Evolutionary conservation across 73 alveolate species (phyloP).

Genomic region (Paramecium primaurelia): DNA sequence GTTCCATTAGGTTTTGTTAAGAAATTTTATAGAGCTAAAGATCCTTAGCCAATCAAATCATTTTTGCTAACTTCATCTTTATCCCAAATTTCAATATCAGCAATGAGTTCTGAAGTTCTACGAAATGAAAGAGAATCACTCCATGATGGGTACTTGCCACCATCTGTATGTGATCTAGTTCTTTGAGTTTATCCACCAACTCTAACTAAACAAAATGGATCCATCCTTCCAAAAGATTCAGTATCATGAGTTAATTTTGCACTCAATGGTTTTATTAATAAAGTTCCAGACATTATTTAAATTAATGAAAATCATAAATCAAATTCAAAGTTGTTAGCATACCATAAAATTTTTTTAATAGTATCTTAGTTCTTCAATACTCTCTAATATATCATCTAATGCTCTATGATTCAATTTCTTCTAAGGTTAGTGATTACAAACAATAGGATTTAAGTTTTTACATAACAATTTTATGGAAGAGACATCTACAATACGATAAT

Average conservation of each 20-base stretch:
- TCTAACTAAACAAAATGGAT: slow-evolving; percentile 16
- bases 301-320: neutral
- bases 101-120: neutral
- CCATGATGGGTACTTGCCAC: slow-evolving; percentile 53
- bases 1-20: neutral
- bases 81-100: slow-evolving; percentile 51
- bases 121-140: slow-evolving; percentile 22
- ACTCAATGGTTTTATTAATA: slow-evolving; percentile 17
- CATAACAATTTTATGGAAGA: slow-evolving; percentile 64
- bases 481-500: slow-evolving; percentile 78
- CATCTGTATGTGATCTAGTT: slow-evolving; percentile 35
- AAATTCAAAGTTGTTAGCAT: neutral
- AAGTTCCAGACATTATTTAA: slow-evolving; percentile 11
- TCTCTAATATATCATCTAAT: slow-evolving; percentile 74
- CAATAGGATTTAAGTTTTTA: slow-evolving; percentile 61
- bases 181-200: slow-evolving; percentile 16
- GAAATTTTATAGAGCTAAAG: neutral
- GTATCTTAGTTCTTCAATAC: slow-evolving; percentile 73
- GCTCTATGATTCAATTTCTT: slow-evolving; percentile 75
- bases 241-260: slow-evolving; percentile 48
- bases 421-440: slow-evolving; percentile 40
- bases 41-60: slow-evolving; percentile 8
- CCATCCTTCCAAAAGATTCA: slow-evolving; percentile 35
- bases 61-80: slow-evolving; percentile 19
- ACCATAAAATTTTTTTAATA: slow-evolving; percentile 55